A percentile compares a stretch with the other conserved stretches of the same genome.
Conservation (phyloP, 257 asterid genomes). For the Lantana camara region DNA sequence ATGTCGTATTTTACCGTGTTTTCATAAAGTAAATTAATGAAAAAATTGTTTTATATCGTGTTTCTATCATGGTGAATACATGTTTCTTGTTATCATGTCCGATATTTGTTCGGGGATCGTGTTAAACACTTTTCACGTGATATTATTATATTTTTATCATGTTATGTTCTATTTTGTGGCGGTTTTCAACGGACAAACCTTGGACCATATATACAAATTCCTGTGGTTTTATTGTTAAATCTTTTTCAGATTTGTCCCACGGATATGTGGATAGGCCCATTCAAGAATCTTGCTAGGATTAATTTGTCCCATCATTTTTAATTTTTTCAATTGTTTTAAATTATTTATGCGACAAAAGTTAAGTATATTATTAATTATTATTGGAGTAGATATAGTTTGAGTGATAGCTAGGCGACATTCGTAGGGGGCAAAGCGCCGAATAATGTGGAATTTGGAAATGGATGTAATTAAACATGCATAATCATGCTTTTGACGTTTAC, state of each 20-base stretch:
- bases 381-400: not conserved
- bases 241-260: not conserved
- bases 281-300: not conserved
- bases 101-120: too few relatives aligned
- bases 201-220: not conserved
- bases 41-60: too few relatives aligned
- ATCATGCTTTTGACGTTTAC: constrained; percentile 13
- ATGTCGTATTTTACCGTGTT: too few relatives aligned
- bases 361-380: not conserved
- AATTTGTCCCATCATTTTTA: not conserved
- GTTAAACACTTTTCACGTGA: too few relatives aligned
- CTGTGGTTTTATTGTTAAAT: not conserved
- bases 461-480: constrained; percentile 12
- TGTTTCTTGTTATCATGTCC: too few relatives aligned
- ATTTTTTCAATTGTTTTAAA: not conserved
- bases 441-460: not conserved
- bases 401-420: not conserved
- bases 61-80: too few relatives aligned
- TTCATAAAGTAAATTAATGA: too few relatives aligned
- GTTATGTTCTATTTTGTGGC: too few relatives aligned
- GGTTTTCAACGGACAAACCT: not conserved
- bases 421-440: constrained; percentile 22
- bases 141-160: too few relatives aligned
- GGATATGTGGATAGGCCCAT: not conserved
- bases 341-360: not conserved